Conservation (phyloP, 495 filamentous ascomycete species). For the Aspergillus conjunctus region DNA sequence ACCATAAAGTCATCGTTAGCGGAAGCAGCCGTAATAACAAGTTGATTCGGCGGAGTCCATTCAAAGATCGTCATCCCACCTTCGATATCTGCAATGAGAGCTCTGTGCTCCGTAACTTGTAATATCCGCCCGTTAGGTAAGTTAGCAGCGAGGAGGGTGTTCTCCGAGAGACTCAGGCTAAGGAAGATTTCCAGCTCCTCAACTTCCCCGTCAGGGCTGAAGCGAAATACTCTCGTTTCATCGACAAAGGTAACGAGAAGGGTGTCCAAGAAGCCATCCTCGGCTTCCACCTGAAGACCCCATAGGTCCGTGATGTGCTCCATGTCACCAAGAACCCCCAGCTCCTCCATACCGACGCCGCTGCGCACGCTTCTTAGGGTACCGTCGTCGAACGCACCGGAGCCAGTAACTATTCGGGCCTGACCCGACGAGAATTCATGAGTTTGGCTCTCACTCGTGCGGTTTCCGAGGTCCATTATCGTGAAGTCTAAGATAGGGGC, state of each 20-base stretch:
- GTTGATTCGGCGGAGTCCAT: constrained; percentile 62
- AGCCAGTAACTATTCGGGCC: constrained; percentile 89
- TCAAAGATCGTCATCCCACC: constrained; percentile 66
- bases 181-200: constrained; percentile 79
- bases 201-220: constrained; percentile 72
- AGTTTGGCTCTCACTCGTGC: constrained; percentile 71
- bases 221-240: constrained; percentile 82
- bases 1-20: constrained; percentile 67
- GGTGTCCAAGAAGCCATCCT: constrained; percentile 59
- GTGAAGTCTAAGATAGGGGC: constrained; percentile 91
- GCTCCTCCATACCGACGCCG: constrained; percentile 89
- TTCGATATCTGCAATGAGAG: constrained; percentile 66
- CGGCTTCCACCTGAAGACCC: constrained; percentile 56
- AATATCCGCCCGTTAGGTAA: constrained; percentile 64
- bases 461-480: constrained; percentile 91
- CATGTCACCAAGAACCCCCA: constrained; percentile 81
- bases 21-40: constrained; percentile 75
- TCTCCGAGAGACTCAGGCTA: constrained; percentile 67
- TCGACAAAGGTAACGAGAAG: constrained; percentile 79
- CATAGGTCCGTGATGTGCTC: constrained; percentile 71
- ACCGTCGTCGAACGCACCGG: constrained; percentile 84
- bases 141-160: constrained; percentile 71
- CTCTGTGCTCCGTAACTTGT: constrained; percentile 73
- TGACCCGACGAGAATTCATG: constrained; percentile 95
- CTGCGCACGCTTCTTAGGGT: constrained; percentile 86